Evolutionary conservation across 2,329 filamentous ascomycete genomes (phyloP).

Genomic region (Apiospora saccharicola): DNA sequence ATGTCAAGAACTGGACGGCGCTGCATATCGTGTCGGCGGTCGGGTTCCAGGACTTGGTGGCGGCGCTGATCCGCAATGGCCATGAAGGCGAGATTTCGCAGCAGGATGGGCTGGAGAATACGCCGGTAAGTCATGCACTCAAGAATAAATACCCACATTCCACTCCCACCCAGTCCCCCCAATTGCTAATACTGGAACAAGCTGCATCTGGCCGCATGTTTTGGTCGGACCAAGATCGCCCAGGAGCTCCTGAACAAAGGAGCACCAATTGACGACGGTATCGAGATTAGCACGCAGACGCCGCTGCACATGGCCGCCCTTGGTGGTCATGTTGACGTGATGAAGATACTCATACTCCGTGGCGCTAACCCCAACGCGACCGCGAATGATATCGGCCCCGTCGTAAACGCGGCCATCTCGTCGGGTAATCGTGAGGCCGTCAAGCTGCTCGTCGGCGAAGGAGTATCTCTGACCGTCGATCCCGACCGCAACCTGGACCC

Average conservation of each 20-base stretch:
- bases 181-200: conserved; percentile 22
- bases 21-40: conserved; percentile 49
- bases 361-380: conserved; percentile 47
- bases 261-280: conserved; percentile 45
- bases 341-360: conserved; percentile 48
- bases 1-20: conserved; percentile 38
- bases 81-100: conserved; percentile 44
- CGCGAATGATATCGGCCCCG: conserved; percentile 39
- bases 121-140: conserved; percentile 41
- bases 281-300: conserved; percentile 42
- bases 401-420: conserved; percentile 50
- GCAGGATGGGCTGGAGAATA: conserved; percentile 42
- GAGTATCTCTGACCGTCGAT: conserved; percentile 46
- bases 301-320: conserved; percentile 50
- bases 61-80: conserved; percentile 47
- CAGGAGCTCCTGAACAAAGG: conserved; percentile 46
- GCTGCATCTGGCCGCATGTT: conserved; percentile 44
- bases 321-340: conserved; percentile 48
- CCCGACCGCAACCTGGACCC: conserved; percentile 38
- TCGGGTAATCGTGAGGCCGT: conserved; percentile 51
- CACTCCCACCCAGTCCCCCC: neutral
- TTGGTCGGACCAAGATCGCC: conserved; percentile 45
- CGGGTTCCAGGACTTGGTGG: conserved; percentile 48
- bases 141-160: neutral
- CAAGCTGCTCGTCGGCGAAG: conserved; percentile 47